Evolutionary conservation across 2,329 filamentous ascomycete species (phyloP), one percentile per base, ranked within the genome.

Genomic region (Torrubiellomyces zombiae): DNA sequence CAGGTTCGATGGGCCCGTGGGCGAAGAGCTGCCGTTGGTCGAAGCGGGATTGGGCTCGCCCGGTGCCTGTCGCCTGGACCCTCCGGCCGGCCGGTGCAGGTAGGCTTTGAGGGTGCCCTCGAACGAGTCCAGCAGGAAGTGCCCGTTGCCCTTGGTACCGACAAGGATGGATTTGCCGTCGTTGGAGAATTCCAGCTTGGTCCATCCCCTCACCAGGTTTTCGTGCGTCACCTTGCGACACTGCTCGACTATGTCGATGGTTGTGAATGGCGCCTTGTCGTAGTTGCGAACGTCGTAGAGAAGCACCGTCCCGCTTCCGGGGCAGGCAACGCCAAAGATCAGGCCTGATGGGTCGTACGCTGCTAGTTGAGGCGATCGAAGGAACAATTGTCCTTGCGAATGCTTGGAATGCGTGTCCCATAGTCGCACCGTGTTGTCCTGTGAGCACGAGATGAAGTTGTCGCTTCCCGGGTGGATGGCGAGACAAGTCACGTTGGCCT

Each of bases 231-330:
- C 40, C 42, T 53, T 31, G 42, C 55, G 44, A 22, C 57, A 56
- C 25, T 60, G 53, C 28, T 75, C 68, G 14, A 71, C 52, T 10
- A 95, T 58, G 42, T 95, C 86, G 41, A 95, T 89, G 7, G 68
- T 78, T 8, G 75, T 67, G 42, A 98, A 91, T 0, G 89, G 89
- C 4, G 77, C 71, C 49, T 89, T 92, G 49, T 93, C 81, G 52
- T 81, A 95, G 48, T 93, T 91, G 36, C 85, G 76, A 37, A 83
- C 68, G 48, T 98, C 89, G 55, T 95, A 98, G 23, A 98, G 71
- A 10, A 94, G 61, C 23, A 98, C 61, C 3, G 70, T 70, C 23
- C 82, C 80, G 20, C 80, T 78, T 4, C 67, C 66, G 4, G 86
- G 79, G 1, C 77, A 91, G 4, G 75, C 89, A 23, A 95, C 71